Evolutionary conservation across 805 yeast species (phyloP), one percentile per base, ranked within the genome.

Genomic region (Teunomyces gatunensis): DNA sequence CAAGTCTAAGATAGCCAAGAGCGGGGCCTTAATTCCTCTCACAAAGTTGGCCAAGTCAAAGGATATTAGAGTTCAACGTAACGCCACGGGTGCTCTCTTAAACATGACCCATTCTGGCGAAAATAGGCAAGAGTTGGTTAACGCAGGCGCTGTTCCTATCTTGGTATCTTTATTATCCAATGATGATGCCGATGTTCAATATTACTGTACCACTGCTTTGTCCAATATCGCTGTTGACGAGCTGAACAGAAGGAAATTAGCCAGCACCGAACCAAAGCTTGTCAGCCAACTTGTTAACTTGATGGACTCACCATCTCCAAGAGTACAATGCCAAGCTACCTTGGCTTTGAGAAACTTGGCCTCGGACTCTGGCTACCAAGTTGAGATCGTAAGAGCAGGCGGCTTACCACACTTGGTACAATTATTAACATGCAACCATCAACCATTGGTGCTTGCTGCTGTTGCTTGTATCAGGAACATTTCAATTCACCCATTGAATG

Each of bases 311-410:
- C 85, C 90, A 10, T 83, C 94, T 40, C 92, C 97, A 32, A 80
- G 98, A 57, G 97, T 94, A 30, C 97, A 94, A 69, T 94, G 99
- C 69, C 99, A 94, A 73, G 98, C 99, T 0, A 95, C 99, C 4
- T 76, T 94, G 53, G 99, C 98, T 1, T 77, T 94, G 56, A 81
- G 99, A 70, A 94, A 94, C 64, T 79, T 94, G 60, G 99, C 99
- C 1, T 87, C 96, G 3, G 99, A 94, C 69, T 89, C 94, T 13
- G 86, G 90, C 54, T 94, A 94, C 70, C 99, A 94, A 71, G 80
- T 92, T 52, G 98, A 92, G 64, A 91, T 92, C 55, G 98, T 92
- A 13, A 80, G 96, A 60, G 91, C 96, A 33, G 96, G 96, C 48
- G 99, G 99, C 0, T 79, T 94, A 60, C 94, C 97, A 39, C 94